A percentile compares a stretch with the other conserved stretches of the same genome.
Evolutionary conservation across 2,329 filamentous ascomycete genomes (phyloP).

Genomic region (Huntiella savannae): DNA sequence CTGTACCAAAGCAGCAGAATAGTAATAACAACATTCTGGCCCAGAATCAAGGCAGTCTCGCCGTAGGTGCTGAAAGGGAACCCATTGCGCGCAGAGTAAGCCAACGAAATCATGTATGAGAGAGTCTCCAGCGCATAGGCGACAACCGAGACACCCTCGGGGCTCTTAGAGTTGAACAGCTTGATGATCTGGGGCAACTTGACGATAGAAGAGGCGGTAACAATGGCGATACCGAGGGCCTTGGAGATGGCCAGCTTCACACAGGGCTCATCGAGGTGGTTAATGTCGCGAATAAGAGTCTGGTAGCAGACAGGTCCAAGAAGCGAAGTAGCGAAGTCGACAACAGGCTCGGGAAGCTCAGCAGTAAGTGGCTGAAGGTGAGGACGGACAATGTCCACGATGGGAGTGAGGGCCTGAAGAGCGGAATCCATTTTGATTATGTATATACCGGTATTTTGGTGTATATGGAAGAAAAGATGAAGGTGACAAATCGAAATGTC

Average conservation of each 20-base stretch:
- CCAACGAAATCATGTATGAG: slow-evolving; percentile 71
- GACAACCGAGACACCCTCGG: slow-evolving; percentile 70
- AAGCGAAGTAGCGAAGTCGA: slow-evolving; percentile 56
- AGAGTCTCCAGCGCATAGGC: slow-evolving; percentile 84
- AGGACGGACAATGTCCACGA: slow-evolving; percentile 43
- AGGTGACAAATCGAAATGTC: too few species aligned
- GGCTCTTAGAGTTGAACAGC: slow-evolving; percentile 61
- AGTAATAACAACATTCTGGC: slow-evolving; percentile 81
- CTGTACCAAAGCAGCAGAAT: slow-evolving; percentile 72
- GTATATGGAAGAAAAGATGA: too few species aligned
- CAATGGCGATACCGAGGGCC: slow-evolving; percentile 80
- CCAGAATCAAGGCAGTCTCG: slow-evolving; percentile 79
- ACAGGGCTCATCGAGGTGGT: slow-evolving; percentile 58
- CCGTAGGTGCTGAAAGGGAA: slow-evolving; percentile 96
- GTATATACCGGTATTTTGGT: not conserved
- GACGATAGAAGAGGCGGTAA: slow-evolving; percentile 74
- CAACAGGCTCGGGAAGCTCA: slow-evolving; percentile 54
- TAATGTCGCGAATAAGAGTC: slow-evolving; percentile 66
- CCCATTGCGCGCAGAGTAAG: slow-evolving; percentile 77
- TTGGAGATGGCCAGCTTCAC: slow-evolving; percentile 83
- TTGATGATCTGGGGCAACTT: slow-evolving; percentile 96
- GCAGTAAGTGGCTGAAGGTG: slow-evolving; percentile 50
- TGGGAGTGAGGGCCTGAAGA: slow-evolving; percentile 13
- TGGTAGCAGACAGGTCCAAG: slow-evolving; percentile 74
- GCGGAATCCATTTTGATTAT: not conserved